Percentiles rank a stretch among this genome's conserved stretches.
These are phyloP conservation scores for Lentinus brumalis DNA, from an alignment of 768 basidiomycete species.

Conservation along the genomic window DNA sequence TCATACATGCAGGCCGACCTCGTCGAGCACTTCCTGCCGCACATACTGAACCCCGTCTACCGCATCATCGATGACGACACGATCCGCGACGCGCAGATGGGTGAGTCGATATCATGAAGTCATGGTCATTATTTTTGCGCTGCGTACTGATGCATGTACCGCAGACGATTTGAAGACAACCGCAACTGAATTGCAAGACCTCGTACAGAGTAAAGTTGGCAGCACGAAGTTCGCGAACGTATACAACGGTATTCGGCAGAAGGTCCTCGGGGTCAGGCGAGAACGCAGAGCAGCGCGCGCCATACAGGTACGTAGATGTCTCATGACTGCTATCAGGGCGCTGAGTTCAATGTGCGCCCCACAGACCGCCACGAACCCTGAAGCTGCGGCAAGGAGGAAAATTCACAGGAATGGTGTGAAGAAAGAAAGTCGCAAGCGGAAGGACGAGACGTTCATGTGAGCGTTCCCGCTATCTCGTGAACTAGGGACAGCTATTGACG, in stretches of 20 bases:
- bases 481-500: neutral
- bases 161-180: constrained; percentile 83
- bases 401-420: constrained; percentile 70
- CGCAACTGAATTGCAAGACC: constrained; percentile 81
- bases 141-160: neutral
- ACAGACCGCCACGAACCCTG: constrained; percentile 69
- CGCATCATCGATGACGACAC: constrained; percentile 88
- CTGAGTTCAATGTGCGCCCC: neutral
- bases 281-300: constrained; percentile 63
- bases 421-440: constrained; percentile 86
- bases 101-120: constrained; percentile 43
- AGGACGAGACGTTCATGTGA: constrained; percentile 60
- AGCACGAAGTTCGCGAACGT: constrained; percentile 77
- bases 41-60: constrained; percentile 85
- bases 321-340: neutral
- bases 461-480: constrained; percentile 29
- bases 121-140: neutral
- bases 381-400: constrained; percentile 75
- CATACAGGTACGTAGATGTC: constrained; percentile 40
- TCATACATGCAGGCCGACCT: constrained; percentile 61
- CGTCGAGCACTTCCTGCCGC: constrained; percentile 73
- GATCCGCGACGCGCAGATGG: constrained; percentile 75
- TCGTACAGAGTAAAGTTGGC: constrained; percentile 86
- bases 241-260: constrained; percentile 82
- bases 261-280: constrained; percentile 62